phyloP scores from a whole-genome alignment of 306 rosid genomes.

The Castanea crenata region DNA sequence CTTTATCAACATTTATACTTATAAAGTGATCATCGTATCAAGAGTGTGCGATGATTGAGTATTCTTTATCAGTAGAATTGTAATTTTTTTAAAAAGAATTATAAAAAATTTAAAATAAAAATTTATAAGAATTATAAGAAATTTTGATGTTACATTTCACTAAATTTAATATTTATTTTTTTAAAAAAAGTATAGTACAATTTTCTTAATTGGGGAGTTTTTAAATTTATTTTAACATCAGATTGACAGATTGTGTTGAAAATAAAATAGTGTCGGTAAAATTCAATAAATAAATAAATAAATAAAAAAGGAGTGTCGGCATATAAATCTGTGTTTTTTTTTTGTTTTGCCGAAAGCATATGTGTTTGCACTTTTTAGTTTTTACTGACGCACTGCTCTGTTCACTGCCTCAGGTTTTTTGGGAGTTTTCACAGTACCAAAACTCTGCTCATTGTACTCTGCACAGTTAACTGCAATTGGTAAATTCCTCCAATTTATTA shows the following conservation, averaged over 20 bases:
- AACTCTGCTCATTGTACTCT: conserved; percentile 66
- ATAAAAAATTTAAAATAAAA: too few relatives aligned
- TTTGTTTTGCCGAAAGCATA: too few relatives aligned
- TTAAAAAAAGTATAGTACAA: too few relatives aligned
- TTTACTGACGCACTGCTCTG: conserved; percentile 37
- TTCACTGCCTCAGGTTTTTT: conserved; percentile 65
- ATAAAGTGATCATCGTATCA: too few relatives aligned
- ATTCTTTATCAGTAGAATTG: too few relatives aligned
- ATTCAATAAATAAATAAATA: too few relatives aligned
- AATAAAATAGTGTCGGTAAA: background rate
- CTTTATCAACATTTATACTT: too few relatives aligned
- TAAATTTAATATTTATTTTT: too few relatives aligned
- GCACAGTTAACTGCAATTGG: conserved; percentile 72
- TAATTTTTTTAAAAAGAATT: too few relatives aligned
- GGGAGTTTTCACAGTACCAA: conserved; percentile 82
- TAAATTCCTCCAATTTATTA: conserved; percentile 35
- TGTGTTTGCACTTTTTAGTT: background rate
- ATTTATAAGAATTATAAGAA: too few relatives aligned
- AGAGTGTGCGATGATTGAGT: too few relatives aligned
- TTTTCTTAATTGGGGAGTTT: background rate
- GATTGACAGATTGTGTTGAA: background rate
- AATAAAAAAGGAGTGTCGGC: background rate
- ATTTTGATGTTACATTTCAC: too few relatives aligned
- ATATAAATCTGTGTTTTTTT: background rate
- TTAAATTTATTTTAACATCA: background rate